Evolutionary conservation across 257 asterid genomes (phyloP), one percentile per base, ranked within the genome.

Genomic region (Nicotiana tomentosiformis): DNA sequence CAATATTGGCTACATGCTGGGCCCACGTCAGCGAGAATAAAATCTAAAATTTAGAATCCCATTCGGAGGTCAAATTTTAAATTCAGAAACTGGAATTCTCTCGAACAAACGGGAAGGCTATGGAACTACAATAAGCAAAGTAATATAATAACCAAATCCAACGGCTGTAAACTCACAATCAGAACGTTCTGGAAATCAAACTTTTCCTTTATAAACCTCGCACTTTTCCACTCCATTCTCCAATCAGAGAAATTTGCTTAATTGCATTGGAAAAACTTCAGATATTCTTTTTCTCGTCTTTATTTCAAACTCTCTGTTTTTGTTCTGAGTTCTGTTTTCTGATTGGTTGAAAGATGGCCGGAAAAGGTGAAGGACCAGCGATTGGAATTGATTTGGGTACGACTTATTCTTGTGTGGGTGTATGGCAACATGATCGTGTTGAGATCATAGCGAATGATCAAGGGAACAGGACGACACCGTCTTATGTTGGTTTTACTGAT

Each of bases 391-490:
- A 86, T 33, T 67, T 86, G 66, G 88, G 88, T 6, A 86, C 86
- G 0, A 83, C 88, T 1, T 86, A 86, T 7, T 86, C 88, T 0
- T 86, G 88, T 62, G 88, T 86, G n/a, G 88, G 85, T 15, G 87
- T 86, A 30, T 86, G 89, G 89, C 89, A 86, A 20, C 87, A 77
- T 51, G 87, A 86, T 49, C 77, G 89, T 30, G 87, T 86, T 7
- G 89, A 86, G 82, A 84, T 86, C 56, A 86, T 86, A 1, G 87
- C 87, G 0, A 86, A 86, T 84, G 87, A 86, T 81, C 89, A 86
- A 60, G 89, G 89, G 18, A 86, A 86, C 49, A 81, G 89, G 20
- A 86, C 89, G 5, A 86, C 89, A 0, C 89, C 89, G 0, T 86
- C 89, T 26, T 86, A 84, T 74, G 89, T 86, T n/a, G 87, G 77